phyloP scores from a whole-genome alignment of 331 rosid species.

The Spiraea crenata region DNA sequence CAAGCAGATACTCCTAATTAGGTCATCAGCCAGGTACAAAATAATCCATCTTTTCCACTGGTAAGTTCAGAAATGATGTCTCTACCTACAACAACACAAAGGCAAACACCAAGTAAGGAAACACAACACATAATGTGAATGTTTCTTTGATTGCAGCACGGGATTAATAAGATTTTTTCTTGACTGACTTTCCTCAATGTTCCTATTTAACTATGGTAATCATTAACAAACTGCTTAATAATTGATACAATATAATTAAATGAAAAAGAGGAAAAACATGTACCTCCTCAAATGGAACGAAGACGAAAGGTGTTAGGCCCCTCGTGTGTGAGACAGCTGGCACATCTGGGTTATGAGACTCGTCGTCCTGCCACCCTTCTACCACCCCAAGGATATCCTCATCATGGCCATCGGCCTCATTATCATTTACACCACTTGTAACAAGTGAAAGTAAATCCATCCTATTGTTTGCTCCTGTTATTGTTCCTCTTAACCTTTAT shows the following conservation, averaged over 20 bases:
- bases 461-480: conserved; percentile 81
- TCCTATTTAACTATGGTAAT: conserved; percentile 1
- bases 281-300: conserved; percentile 90
- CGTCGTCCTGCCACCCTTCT: conserved; percentile 93
- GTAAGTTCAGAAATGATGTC: conserved; percentile 77
- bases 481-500: conserved; percentile 78
- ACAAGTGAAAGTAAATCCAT: conserved; percentile 93
- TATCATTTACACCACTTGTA: conserved; percentile 71
- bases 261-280: neutral
- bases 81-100: conserved; percentile 51
- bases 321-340: conserved; percentile 88
- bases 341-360: conserved; percentile 94
- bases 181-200: neutral
- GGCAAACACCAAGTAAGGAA: conserved; percentile 2
- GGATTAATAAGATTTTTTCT: neutral
- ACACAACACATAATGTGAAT: neutral
- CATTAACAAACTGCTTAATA: too few species aligned
- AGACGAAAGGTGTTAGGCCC: conserved; percentile 85
- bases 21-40: conserved; percentile 74
- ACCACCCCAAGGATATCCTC: conserved; percentile 89
- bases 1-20: conserved; percentile 1
- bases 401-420: conserved; percentile 55
- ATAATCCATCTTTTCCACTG: conserved; percentile 92
- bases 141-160: neutral
- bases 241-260: too few species aligned